A percentile compares a stretch with the other conserved stretches of the same genome.
phyloP scores from a whole-genome alignment of 371 early-diverging fungal species.

The Batkoa obscura region DNA sequence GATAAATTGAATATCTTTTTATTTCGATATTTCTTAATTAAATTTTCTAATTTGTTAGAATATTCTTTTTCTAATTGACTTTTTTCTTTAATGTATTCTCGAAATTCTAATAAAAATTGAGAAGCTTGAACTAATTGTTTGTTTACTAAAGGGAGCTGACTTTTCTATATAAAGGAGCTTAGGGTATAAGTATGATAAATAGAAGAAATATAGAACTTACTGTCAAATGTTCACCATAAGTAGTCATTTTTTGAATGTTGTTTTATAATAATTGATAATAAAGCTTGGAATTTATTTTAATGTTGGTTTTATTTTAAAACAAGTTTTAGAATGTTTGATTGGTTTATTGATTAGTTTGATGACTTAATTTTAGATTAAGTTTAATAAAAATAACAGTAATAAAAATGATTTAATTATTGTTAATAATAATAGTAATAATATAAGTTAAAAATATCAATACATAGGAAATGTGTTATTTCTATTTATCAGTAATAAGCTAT shows the following conservation, averaged over 20 bases:
- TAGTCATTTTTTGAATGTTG: no score
- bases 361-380: background rate
- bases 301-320: background rate
- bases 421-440: background rate
- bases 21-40: conserved; percentile 34
- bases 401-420: background rate
- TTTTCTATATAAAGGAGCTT: conserved; percentile 11
- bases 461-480: no score
- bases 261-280: no score
- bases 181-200: no score
- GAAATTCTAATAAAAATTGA: conserved; percentile 37
- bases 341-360: background rate
- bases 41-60: conserved; percentile 42
- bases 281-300: no score
- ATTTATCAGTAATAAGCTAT: no score
- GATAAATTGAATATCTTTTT: background rate
- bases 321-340: background rate
- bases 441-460: no score
- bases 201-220: no score
- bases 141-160: conserved; percentile 31
- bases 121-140: conserved; percentile 36
- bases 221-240: no score
- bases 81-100: conserved; percentile 53
- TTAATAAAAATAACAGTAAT: background rate
- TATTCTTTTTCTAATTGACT: conserved; percentile 55